Base-by-base conservation (phyloP, 2,329 filamentous ascomycete species). In the Trichoderma atroviride region DNA sequence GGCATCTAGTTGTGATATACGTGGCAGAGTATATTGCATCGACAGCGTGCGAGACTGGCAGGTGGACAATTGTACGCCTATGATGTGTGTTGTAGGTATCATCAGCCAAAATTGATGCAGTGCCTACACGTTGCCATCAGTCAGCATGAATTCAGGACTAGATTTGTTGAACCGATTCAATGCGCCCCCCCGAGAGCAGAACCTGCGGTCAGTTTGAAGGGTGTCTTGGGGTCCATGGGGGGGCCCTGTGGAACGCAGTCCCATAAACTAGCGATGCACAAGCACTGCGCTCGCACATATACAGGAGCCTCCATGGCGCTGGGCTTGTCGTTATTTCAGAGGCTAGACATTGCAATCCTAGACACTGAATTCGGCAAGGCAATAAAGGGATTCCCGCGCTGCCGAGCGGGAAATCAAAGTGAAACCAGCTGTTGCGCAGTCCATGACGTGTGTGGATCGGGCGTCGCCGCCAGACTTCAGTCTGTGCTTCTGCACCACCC, bases 391-490 rank as follows among this genome's bases (percentile, higher is more conserved):
- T 27, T 35, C 29, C 58, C 40, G 29, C 50, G 24, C 50, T 53
- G 50, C 24, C 52, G 52, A 43, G 35, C 11, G 57, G 22, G 19
- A 22, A 35, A 19, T 22, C 14, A 55, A 33, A 19, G 64, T 59
- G 40, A 59, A 52, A 68, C 56, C 55, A 68, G 13, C 22, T 57
- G 37, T 59, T 69, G 52, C 31, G 52, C 40, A 65, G 61, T 70
- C 56, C 68, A 61, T 68, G 69, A 70, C 62, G 62, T 70, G 69
- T 37, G 64, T 68, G 69, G 69, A 70, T 56, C 53, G 55, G 63
- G 55, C 55, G 43, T 55, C 43, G 60, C 68, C 53, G 61, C 56
- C 50, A 57, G 40, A 35, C 33, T 14, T 35, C 33, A 57, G 53
- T 56, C 33, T 53, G 35, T 56, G 60, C 31, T 66, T 24, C 47